Base-by-base conservation (phyloP, 495 filamentous ascomycete genomes). In the Durotheca rogersii region DNA sequence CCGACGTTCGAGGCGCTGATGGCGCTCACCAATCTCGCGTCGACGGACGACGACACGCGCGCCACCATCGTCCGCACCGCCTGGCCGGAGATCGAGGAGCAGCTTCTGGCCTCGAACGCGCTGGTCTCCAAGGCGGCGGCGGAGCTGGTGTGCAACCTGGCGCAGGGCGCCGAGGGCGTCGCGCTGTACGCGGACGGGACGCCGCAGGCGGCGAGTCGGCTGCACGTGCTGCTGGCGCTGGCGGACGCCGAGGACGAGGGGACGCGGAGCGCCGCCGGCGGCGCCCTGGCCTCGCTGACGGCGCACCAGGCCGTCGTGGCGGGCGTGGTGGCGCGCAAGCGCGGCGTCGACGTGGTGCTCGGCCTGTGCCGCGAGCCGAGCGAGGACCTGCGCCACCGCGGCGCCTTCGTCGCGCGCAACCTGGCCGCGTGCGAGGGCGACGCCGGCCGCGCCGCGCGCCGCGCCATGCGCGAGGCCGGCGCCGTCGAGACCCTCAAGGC, bases 1-100 rank as follows among this genome's bases (percentile, higher is more conserved):
- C 89, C 91, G 0, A 81, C 85, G 2, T 98, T 96, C 61, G 93
- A 98, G 64, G 79, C 86, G 1, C 77, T 97, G 10, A 81, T 97
- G 46, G 94, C 93, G 1, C 79, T 98, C 20, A 96, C 93, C 1
- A 98, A 98, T 58, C 78, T 97, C 6, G 93, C 92, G 0, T 91
- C 89, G 0, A 82, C 83, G 11, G 79, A 85, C 19, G 79, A 89
- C 61, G 74, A 84, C 7, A 83, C 86, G 1, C 76, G 87, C 4
- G 77, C 81, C 37, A 68, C 76, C 9, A 94, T 91, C 42, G 83
- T 91, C 21, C 83, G 86, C 20, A 71, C 77, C 29, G 81, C 82
- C 7, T 90, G 86, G 79, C 49, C 83, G 6, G 79, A 75, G 23
- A 77, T 94, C 40, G 93, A 96, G 62, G 88, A 95, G 46, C 80